These are phyloP conservation scores for Podospora comata DNA, from an alignment of 495 filamentous ascomycete genomes.

Conservation along the genomic window DNA sequence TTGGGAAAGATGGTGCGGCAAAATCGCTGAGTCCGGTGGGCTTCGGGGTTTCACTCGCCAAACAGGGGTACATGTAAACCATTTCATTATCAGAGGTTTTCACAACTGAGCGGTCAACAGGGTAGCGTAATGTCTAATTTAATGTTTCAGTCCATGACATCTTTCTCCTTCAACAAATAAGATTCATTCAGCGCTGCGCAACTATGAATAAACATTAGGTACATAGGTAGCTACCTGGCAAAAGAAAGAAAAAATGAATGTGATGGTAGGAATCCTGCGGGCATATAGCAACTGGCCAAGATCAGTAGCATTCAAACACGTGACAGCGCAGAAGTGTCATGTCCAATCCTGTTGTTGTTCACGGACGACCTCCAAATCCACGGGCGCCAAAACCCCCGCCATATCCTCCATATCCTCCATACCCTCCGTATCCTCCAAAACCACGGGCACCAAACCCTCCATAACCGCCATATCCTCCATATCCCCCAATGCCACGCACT, in stretches of 20 bases:
- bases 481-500: neutral
- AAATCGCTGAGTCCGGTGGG: neutral
- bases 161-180: too few relatives aligned
- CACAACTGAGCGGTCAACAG: too few relatives aligned
- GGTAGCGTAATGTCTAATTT: too few relatives aligned
- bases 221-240: neutral
- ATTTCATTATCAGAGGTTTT: too few relatives aligned
- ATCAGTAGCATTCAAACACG: too few relatives aligned
- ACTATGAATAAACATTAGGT: neutral
- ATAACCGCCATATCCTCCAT: slow-evolving; percentile 3
- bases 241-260: neutral
- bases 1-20: neutral
- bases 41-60: neutral
- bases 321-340: too few relatives aligned
- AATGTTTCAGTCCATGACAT: too few relatives aligned
- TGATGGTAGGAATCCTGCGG: too few relatives aligned
- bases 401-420: neutral
- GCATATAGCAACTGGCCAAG: too few relatives aligned
- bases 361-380: neutral
- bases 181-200: neutral
- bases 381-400: neutral
- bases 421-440: neutral
- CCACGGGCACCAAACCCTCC: neutral
- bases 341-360: too few relatives aligned
- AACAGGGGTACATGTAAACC: neutral